Evolutionary conservation across 2,329 filamentous ascomycete genomes (phyloP), one percentile per base, ranked within the genome.

Genomic region (Tolypocladium ovalisporum): DNA sequence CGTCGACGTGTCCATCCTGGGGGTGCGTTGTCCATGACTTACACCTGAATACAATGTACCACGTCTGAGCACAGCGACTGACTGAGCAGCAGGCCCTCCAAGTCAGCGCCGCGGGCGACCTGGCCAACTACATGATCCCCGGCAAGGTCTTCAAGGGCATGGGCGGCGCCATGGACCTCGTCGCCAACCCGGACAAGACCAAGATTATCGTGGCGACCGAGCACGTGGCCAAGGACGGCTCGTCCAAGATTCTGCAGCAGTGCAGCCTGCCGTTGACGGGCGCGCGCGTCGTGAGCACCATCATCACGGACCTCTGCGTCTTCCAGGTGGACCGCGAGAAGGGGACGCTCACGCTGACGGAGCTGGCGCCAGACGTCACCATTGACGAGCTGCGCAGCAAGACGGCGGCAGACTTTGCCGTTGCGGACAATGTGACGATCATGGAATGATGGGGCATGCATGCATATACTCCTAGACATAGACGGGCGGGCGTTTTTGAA

Each of bases 51-150:
- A 47, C 39, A 15, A n/a, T 40, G 5, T 4, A 3, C 5, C 13
- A 40, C 19, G 10, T 3, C 19, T 52, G 19, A 47, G 42, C 42
- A 47, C 12, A 8, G 44, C 12, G 44, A 34, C 44, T 51, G 9
- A 56, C 47, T 15, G 10, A 9, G n/a, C n/a, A 7, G 34, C 36
- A 63, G 69, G 87, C 89, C 2, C 83, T 93, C 62, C 88, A 95
- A 74, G 89, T 94, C 27, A 87, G 84, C 62, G 88, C 88, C 0
- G 78, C 81, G 2, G 90, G 90, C 32, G 90, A 95, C 68, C 73
- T 95, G 56, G 90, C 90, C 52, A 94, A 94, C 73, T 95, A 90
- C 78, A 94, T 94, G 87, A 88, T 95, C 61, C 90, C 90, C 0
- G 90, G 90, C 29, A 94, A 93, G 72, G 83, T 90, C 13, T 85